Evolutionary conservation across 768 basidiomycete genomes (phyloP), one percentile per base, ranked within the genome.

Genomic region (Leccinum obscurum): DNA sequence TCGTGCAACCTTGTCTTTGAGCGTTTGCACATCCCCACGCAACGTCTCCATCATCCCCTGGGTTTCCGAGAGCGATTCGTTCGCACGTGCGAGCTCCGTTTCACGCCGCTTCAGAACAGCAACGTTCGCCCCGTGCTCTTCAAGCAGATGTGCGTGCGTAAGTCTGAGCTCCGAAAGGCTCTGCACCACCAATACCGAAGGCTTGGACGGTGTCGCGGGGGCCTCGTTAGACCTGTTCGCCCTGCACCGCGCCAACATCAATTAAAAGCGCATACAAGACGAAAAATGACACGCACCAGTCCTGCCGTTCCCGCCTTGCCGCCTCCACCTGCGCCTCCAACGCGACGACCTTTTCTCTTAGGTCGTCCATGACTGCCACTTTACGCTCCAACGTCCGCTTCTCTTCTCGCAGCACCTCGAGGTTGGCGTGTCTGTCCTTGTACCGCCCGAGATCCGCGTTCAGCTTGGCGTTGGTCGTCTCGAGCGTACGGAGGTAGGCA

Each of bases 321-420:
- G 83, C 88, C 10, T 86, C 87, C 0, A 90, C 73, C 65, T 90
- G 87, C 0, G 82, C 88, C 64, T 90, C 87, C 34, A 90, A 72
- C 46, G 73, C 74, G 1, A 81, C 83, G 0, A 85, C 80, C 64
- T 78, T 77, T 66, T 83, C 83, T 28, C 86, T 75, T 55, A 90
- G 68, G 41, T 80, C 81, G 20, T 89, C 86, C 39, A 82, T 71
- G 2, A 75, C 76, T 14, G 64, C 66, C 8, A 86, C 72, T 64
- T 81, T 86, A 15, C 75, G 71, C 67, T 90, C 84, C 49, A 93
- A 70, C 0, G 79, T 78, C 6, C 85, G 78, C 62, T 92, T 91
- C 73, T 93, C 88, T 69, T 93, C 92, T 34, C 82, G 77, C 37
- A 93, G 68, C 3, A 93, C 85, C 60, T 90, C 89, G 3, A 89